Percentiles rank a stretch among this genome's conserved stretches.
These are phyloP conservation scores for Cotoneaster glaucophyllus DNA, from an alignment of 306 rosid species.

Conservation along the genomic window DNA sequence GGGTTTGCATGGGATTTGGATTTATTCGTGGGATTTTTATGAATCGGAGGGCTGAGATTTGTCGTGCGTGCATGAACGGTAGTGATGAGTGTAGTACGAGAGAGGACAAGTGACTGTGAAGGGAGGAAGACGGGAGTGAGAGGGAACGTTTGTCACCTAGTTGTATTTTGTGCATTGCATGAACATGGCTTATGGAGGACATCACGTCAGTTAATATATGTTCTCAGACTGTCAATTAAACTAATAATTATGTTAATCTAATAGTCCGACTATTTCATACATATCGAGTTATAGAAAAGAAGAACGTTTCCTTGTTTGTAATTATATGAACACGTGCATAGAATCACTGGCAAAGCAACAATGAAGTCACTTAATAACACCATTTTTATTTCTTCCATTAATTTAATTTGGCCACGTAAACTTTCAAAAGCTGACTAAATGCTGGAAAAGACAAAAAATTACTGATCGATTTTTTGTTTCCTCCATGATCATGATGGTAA, in stretches of 20 bases:
- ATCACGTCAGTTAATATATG: slow-evolving; percentile 8
- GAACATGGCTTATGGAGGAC: slow-evolving; percentile 33
- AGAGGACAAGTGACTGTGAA: background rate
- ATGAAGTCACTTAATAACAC: background rate
- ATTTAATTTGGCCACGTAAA: background rate
- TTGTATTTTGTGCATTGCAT: background rate
- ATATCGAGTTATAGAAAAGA: no score
- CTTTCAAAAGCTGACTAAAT: no score
- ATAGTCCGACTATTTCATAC: no score
- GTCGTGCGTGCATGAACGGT: background rate
- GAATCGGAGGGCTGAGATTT: slow-evolving; percentile 3
- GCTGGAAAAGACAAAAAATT: no score
- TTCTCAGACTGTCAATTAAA: background rate
- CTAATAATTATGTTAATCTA: background rate
- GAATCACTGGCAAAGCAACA: no score
- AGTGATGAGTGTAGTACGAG: background rate
- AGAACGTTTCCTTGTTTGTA: no score
- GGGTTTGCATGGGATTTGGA: slow-evolving; percentile 5
- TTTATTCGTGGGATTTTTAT: background rate
- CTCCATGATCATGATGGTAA: background rate
- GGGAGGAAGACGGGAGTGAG: slow-evolving; percentile 8
- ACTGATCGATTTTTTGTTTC: background rate
- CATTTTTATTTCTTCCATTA: background rate
- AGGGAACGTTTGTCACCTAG: slow-evolving; percentile 41
- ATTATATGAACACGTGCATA: no score